phyloP scores from a whole-genome alignment of 2,329 filamentous ascomycete genomes.

The Cadophora sp. region DNA sequence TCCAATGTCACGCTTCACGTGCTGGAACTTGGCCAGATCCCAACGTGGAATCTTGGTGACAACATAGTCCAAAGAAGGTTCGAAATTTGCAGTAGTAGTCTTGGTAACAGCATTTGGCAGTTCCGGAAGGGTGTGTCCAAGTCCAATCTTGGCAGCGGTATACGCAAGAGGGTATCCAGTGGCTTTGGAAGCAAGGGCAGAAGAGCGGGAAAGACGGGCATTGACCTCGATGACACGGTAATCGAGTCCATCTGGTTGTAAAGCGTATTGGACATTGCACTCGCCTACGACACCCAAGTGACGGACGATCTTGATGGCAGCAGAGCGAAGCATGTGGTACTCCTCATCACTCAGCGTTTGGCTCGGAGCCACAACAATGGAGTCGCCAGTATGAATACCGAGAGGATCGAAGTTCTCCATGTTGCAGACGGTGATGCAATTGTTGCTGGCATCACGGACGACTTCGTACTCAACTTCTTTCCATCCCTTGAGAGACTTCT shows the following conservation, averaged over 20 bases:
- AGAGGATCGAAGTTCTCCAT: slow-evolving; percentile 99
- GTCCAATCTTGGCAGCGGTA: slow-evolving; percentile 96
- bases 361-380: slow-evolving; percentile 95
- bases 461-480: slow-evolving; percentile 99
- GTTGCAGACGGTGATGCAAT: slow-evolving; percentile 99
- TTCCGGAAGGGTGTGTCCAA: slow-evolving; percentile 93
- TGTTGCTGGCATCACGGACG: slow-evolving; percentile 94
- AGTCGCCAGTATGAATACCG: slow-evolving; percentile 97
- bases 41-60: slow-evolving; percentile 98
- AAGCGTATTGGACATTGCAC: slow-evolving; percentile 97
- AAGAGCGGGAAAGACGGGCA: slow-evolving; percentile 96
- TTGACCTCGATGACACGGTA: slow-evolving; percentile 99
- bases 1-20: slow-evolving; percentile 96
- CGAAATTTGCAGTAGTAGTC: slow-evolving; percentile 98
- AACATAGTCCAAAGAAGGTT: slow-evolving; percentile 96
- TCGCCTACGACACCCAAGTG: slow-evolving; percentile 97
- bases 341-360: slow-evolving; percentile 98
- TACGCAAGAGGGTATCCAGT: slow-evolving; percentile 97
- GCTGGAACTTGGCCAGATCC: slow-evolving; percentile 99
- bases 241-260: slow-evolving; percentile 95
- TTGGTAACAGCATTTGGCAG: slow-evolving; percentile 98
- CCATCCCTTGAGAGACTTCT: slow-evolving; percentile 99
- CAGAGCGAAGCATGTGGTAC: slow-evolving; percentile 98
- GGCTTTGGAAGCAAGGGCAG: slow-evolving; percentile 95
- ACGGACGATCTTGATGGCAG: slow-evolving; percentile 97